phyloP scores from a whole-genome alignment of 2,329 filamentous ascomycete species.

The Emmonsiellopsis sp. region DNA sequence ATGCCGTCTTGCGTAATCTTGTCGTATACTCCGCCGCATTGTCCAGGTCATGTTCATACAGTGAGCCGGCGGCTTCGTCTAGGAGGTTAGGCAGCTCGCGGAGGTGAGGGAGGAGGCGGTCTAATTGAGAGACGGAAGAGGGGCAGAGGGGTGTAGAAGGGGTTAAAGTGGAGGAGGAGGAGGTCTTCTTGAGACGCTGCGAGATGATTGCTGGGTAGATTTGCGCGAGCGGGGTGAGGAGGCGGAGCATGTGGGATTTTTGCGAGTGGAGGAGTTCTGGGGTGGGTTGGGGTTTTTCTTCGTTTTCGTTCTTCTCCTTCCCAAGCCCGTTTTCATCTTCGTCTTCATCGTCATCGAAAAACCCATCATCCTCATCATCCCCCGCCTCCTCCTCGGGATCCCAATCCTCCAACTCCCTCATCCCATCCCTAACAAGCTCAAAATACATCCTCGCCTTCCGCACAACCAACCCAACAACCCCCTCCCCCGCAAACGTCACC shows the following conservation, averaged over 20 bases:
- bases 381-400: slow-evolving; percentile 61
- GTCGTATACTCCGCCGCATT: slow-evolving; percentile 25
- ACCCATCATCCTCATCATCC: slow-evolving; percentile 35
- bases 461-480: slow-evolving; percentile 61
- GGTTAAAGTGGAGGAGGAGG: slow-evolving; percentile 3
- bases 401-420: slow-evolving; percentile 84
- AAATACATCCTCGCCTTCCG: slow-evolving; percentile 64
- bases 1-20: slow-evolving; percentile 37
- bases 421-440: slow-evolving; percentile 69
- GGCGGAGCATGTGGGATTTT: slow-evolving; percentile 34
- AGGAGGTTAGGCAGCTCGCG: slow-evolving; percentile 32
- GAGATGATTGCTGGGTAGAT: slow-evolving; percentile 35
- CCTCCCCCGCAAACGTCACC: slow-evolving; percentile 53
- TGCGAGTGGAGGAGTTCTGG: slow-evolving; percentile 25
- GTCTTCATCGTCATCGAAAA: slow-evolving; percentile 22
- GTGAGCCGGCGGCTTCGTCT: slow-evolving; percentile 37
- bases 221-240: slow-evolving; percentile 35
- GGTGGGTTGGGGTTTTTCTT: not conserved
- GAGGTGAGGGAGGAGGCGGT: slow-evolving; percentile 25
- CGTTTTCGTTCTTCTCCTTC: slow-evolving; percentile 10
- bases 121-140: slow-evolving; percentile 22
- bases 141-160: not conserved
- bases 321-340: slow-evolving; percentile 12
- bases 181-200: slow-evolving; percentile 30
- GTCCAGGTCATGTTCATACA: slow-evolving; percentile 34